A percentile compares a stretch with the other conserved stretches of the same genome.
Evolutionary conservation across 2,329 filamentous ascomycete species (phyloP).

Genomic region (Verticillium isaacii): DNA sequence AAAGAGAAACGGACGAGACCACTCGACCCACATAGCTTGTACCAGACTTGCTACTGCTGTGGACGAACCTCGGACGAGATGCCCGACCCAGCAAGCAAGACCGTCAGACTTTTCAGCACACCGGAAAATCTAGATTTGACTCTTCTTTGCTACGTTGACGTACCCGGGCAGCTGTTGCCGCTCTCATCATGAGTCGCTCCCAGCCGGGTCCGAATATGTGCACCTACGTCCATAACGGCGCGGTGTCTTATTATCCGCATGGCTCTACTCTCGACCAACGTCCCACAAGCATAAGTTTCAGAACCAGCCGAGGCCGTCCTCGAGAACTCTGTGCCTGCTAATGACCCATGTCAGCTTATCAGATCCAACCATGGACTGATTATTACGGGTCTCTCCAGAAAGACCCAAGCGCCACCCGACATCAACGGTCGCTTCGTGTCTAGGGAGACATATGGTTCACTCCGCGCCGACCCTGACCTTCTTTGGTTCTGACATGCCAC

Average conservation of each 20-base stretch:
- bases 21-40: not conserved
- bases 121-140: not conserved
- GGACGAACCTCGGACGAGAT: not conserved
- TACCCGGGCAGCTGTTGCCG: not conserved
- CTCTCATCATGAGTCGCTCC: not conserved
- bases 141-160: not conserved
- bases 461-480: not conserved
- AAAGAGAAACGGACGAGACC: not conserved
- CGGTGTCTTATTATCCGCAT: not conserved
- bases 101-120: not conserved
- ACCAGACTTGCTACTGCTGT: conserved; percentile 1
- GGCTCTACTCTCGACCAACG: not conserved
- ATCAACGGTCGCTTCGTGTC: not conserved
- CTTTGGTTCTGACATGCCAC: too few species aligned
- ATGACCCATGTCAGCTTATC: not conserved
- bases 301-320: not conserved
- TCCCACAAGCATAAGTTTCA: not conserved
- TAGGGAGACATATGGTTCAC: not conserved
- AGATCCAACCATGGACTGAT: not conserved
- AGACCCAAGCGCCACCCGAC: not conserved
- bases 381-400: not conserved
- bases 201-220: not conserved
- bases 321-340: not conserved
- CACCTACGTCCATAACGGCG: not conserved
- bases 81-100: not conserved